Evolutionary conservation across 2,329 filamentous ascomycete genomes (phyloP).

Genomic region (Trichothecium sympodiale): DNA sequence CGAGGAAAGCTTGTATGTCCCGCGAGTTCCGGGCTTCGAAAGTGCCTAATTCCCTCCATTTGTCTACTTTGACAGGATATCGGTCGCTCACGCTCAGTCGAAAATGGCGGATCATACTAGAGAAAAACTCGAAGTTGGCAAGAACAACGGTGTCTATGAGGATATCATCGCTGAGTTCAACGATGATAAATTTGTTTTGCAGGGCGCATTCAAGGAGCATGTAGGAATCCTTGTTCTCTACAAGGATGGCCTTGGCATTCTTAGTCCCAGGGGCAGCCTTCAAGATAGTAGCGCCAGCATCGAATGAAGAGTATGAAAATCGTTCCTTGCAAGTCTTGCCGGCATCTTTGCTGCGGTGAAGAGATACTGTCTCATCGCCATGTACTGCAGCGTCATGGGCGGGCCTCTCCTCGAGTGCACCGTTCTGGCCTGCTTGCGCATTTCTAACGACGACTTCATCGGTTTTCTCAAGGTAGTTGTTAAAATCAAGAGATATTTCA

Average conservation of each 20-base stretch:
- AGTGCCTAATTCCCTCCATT: conserved; percentile 80
- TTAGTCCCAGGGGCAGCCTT: conserved; percentile 83
- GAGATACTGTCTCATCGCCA: conserved; percentile 38
- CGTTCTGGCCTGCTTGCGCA: conserved; percentile 1
- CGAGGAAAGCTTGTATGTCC: conserved; percentile 85
- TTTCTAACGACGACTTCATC: conserved; percentile 1
- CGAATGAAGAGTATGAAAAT: conserved; percentile 95
- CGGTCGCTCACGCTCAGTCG: conserved; percentile 86
- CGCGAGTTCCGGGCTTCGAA: conserved; percentile 89
- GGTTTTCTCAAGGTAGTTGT: conserved; percentile 28
- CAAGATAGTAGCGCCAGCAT: conserved; percentile 85
- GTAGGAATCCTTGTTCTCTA: conserved; percentile 97
- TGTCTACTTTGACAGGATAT: conserved; percentile 83
- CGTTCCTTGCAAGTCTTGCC: conserved; percentile 96
- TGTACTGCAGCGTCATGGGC: conserved; percentile 30
- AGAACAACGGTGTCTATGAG: conserved; percentile 93
- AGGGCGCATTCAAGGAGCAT: conserved; percentile 88
- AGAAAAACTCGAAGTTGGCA: conserved; percentile 98
- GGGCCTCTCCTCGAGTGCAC: conserved; percentile 3
- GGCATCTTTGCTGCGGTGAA: conserved; percentile 75
- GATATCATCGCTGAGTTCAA: conserved; percentile 80
- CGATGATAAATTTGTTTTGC: conserved; percentile 83
- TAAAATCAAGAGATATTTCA: conserved; percentile 60
- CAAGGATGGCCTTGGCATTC: conserved; percentile 76
- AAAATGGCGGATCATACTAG: conserved; percentile 88